Evolutionary conservation across 768 basidiomycete species (phyloP), one percentile per base, ranked within the genome.

Genomic region (Phaffia tasmanica): DNA sequence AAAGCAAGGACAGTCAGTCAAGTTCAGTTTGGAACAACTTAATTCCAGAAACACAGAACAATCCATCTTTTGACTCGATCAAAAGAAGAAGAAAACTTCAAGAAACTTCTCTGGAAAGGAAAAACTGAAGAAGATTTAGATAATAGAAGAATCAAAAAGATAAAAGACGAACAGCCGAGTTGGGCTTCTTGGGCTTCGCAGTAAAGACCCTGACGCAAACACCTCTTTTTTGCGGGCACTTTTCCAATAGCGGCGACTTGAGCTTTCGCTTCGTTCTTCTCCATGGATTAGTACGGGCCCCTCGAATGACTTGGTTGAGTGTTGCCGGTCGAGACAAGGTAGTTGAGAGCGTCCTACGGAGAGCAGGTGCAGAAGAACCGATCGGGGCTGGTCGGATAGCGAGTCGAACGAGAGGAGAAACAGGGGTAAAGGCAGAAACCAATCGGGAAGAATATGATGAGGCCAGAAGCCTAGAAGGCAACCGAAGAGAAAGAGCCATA

Each of bases 161-260:
- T 9, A 49, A 19, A 16, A 2, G 29, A 67, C 67, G 56, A 74
- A 95, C 91, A 48, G 93, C 93, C 15, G 94, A 98, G 77, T 99
- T 99, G 70, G 95, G 95, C 75, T 99, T 99, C 81, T 91, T 95
- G 27, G 95, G 95, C 72, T 85, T 88, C 70, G 82, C 83, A 62
- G 85, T 88, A 73, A 77, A 79, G 16, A 80, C 77, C 70, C 85
- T 84, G 50, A 86, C 83, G 76, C 89, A 89, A 68, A 99, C 92
- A 57, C 89, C 95, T 74, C 95, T 95, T 72, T 84, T 83, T 79
- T 97, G 93, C 8, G 87, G 88, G 73, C 83, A 86, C 29, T 76
- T 80, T 62, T 87, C 79, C 21, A 99, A 82, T 14, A 93, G 83
- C 0, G 95, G 95, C 0, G 93, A 85, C 70, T 82, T 80, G 25